A percentile compares a stretch with the other conserved stretches of the same genome.
These are phyloP conservation scores for Clausena lansium DNA, from an alignment of 345 rosid genomes.

Conservation along the genomic window DNA sequence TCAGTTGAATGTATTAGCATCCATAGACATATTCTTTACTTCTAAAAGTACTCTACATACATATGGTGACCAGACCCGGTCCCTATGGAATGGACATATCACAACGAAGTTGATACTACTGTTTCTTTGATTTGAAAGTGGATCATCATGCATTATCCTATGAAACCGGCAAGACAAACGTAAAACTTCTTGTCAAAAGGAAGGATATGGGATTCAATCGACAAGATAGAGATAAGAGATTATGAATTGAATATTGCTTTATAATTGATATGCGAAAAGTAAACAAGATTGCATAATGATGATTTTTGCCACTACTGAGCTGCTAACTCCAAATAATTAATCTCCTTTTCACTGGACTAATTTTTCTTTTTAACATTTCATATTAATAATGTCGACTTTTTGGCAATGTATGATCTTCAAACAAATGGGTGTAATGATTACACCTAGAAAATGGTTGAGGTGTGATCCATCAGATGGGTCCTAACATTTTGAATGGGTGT, in stretches of 20 bases:
- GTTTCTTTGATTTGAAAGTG: not conserved
- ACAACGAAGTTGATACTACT: not conserved
- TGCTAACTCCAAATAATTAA: not conserved
- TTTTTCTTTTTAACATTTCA: not conserved
- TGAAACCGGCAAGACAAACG: not conserved
- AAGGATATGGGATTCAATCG: not conserved
- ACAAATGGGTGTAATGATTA: slow-evolving; percentile 27
- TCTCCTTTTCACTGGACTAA: not conserved
- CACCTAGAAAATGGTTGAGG: slow-evolving; percentile 10
- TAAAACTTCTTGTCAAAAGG: not conserved
- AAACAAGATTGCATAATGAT: slow-evolving; percentile 13
- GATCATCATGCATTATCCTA: not conserved
- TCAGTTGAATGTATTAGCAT: too few species aligned
- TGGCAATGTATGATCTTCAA: slow-evolving; percentile 4
- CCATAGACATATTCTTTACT: too few species aligned
- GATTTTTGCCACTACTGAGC: slow-evolving; percentile 6
- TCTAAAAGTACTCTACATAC: too few species aligned
- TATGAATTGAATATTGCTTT: not conserved
- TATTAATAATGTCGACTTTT: not conserved
- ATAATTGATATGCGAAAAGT: slow-evolving; percentile 5
- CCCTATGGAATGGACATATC: too few species aligned
- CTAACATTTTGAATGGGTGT: not conserved
- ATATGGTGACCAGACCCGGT: too few species aligned
- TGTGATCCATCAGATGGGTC: slow-evolving; percentile 22
- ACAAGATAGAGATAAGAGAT: not conserved